Evolutionary conservation across 257 asterid species (phyloP).

Genomic region (Nicotiana benthamiana): DNA sequence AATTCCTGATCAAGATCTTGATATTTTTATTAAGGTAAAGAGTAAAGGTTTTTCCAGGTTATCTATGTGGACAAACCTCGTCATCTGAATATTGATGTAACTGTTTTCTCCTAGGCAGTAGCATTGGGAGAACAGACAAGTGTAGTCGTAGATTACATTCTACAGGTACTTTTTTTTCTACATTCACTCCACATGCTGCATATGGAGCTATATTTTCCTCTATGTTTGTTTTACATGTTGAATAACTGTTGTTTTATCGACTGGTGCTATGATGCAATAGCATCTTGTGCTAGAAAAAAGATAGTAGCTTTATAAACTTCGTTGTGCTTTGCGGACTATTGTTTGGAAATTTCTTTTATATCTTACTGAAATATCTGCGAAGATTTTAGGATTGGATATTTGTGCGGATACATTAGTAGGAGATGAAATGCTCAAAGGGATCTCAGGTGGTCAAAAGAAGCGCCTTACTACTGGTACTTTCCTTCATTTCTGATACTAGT

Average conservation of each 20-base stretch:
- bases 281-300: neutral
- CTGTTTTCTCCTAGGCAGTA: constrained; percentile 68
- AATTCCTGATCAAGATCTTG: constrained; percentile 57
- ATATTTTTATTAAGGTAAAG: constrained; percentile 59
- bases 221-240: neutral
- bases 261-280: neutral
- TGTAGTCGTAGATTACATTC: constrained; percentile 59
- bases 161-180: constrained; percentile 50
- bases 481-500: constrained; percentile 1
- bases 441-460: constrained; percentile 94
- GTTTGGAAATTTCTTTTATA: constrained; percentile 10
- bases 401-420: constrained; percentile 94
- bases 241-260: neutral
- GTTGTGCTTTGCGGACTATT: neutral
- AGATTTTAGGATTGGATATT: constrained; percentile 55
- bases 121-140: constrained; percentile 74
- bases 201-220: neutral
- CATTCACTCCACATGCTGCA: neutral
- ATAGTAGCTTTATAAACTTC: neutral
- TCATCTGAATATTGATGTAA: constrained; percentile 22
- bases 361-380: constrained; percentile 41
- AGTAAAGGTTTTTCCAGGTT: constrained; percentile 9
- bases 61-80: neutral
- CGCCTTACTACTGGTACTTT: constrained; percentile 76
- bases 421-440: constrained; percentile 89